These are phyloP conservation scores for Coprinopsis marcescibilis DNA, from an alignment of 768 basidiomycete genomes.

Conservation along the genomic window DNA sequence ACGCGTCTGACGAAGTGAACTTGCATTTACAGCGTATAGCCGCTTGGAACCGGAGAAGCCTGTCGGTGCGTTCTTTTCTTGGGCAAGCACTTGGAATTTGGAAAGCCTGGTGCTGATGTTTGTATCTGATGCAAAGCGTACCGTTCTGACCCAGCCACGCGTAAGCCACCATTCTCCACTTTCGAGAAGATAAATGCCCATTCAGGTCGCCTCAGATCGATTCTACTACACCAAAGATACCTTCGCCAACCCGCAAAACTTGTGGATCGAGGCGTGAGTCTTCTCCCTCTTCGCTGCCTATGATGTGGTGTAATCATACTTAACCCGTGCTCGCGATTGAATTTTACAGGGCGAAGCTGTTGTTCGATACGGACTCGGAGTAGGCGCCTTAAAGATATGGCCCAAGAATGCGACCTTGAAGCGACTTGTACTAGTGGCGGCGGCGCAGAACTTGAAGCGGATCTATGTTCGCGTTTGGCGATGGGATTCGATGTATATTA, in stretches of 20 bases:
- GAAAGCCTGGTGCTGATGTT: neutral
- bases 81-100: no score
- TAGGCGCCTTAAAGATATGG: no score
- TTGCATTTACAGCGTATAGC: neutral
- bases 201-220: no score
- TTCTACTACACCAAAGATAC: conserved; percentile 3
- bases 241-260: neutral
- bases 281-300: neutral
- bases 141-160: neutral
- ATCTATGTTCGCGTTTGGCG: neutral
- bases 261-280: conserved; percentile 3
- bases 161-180: neutral
- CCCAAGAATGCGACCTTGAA: no score
- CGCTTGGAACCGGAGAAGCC: neutral
- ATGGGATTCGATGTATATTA: no score
- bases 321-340: neutral
- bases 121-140: neutral
- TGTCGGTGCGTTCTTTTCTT: neutral
- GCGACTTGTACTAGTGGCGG: no score
- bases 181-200: neutral
- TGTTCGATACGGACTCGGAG: conserved; percentile 1
- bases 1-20: neutral
- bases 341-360: neutral
- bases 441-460: neutral
- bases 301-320: neutral